Evolutionary conservation across 345 rosid genomes (phyloP).

Genomic region (Camelina sativa): DNA sequence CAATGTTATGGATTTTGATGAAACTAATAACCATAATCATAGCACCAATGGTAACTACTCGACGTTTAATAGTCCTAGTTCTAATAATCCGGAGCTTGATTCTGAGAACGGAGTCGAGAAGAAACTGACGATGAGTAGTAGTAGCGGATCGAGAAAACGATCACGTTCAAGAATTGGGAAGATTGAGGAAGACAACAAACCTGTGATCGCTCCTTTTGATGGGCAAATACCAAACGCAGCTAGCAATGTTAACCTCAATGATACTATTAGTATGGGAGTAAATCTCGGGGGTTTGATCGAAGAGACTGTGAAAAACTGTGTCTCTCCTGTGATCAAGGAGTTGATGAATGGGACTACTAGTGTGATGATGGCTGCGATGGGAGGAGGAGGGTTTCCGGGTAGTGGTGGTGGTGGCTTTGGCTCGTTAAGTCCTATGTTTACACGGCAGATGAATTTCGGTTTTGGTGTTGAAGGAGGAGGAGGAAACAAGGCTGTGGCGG

Average conservation of each 20-base stretch:
- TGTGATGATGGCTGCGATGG: conserved; percentile 50
- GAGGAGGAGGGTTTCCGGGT: conserved; percentile 29
- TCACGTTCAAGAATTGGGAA: conserved; percentile 51
- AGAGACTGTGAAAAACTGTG: conserved; percentile 42
- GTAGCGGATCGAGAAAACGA: conserved; percentile 58
- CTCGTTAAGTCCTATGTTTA: conserved; percentile 41
- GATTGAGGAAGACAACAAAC: conserved; percentile 62
- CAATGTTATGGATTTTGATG: conserved; percentile 70
- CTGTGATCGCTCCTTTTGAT: conserved; percentile 37
- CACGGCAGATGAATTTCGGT: conserved; percentile 30
- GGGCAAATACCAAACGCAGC: conserved; percentile 35
- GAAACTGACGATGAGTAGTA: conserved; percentile 43
- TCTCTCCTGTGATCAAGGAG: conserved; percentile 62
- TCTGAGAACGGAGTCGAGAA: conserved; percentile 54
- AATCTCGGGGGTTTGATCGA: conserved; percentile 42
- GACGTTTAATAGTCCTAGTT: conserved; percentile 33
- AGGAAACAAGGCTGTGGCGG: conserved; percentile 47
- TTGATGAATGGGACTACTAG: conserved; percentile 46
- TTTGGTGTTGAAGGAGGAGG: conserved; percentile 54
- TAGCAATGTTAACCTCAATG: conserved; percentile 44
- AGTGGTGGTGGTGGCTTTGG: conserved; percentile 44
- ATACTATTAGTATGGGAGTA: conserved; percentile 33
- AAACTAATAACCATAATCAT: conserved; percentile 48
- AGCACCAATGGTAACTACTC: conserved; percentile 38
- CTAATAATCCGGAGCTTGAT: conserved; percentile 46